These are phyloP conservation scores for Boletales sp. DNA, from an alignment of 768 basidiomycete genomes.

Conservation along the genomic window DNA sequence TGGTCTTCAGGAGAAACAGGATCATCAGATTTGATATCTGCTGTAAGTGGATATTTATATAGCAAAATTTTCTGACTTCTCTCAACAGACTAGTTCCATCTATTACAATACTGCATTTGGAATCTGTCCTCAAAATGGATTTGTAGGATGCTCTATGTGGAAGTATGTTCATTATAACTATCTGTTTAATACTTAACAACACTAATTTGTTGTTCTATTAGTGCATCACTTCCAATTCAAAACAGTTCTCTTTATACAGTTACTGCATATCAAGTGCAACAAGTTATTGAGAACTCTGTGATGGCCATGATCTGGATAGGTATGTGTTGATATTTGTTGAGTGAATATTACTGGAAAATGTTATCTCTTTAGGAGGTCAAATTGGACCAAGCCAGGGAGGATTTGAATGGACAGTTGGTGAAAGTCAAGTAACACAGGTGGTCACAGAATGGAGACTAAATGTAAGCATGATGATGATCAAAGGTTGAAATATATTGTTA, in stretches of 20 bases:
- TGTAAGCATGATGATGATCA: slow-evolving; percentile 1
- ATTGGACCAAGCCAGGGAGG: slow-evolving; percentile 4
- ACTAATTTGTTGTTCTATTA: background rate
- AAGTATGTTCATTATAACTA: background rate
- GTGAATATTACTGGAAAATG: too few species aligned
- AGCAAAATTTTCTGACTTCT: too few species aligned
- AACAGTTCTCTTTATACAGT: background rate
- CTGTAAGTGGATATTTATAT: background rate
- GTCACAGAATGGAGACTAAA: slow-evolving; percentile 9
- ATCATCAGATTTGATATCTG: background rate
- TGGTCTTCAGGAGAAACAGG: slow-evolving; percentile 3
- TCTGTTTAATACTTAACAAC: background rate
- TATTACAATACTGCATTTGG: background rate
- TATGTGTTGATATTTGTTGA: background rate
- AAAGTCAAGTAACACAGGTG: slow-evolving; percentile 6
- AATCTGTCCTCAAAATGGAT: slow-evolving; percentile 1
- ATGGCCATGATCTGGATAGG: slow-evolving; percentile 11
- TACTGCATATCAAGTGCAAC: slow-evolving; percentile 1
- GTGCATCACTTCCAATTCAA: background rate
- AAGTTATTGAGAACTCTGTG: background rate
- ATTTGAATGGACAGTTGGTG: background rate
- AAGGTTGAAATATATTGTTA: background rate
- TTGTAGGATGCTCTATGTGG: background rate
- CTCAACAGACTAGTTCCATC: background rate
- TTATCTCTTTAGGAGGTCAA: slow-evolving; percentile 7